Evolutionary conservation across 2,329 filamentous ascomycete genomes (phyloP).

Genomic region (Hypoxylon rubiginosum): DNA sequence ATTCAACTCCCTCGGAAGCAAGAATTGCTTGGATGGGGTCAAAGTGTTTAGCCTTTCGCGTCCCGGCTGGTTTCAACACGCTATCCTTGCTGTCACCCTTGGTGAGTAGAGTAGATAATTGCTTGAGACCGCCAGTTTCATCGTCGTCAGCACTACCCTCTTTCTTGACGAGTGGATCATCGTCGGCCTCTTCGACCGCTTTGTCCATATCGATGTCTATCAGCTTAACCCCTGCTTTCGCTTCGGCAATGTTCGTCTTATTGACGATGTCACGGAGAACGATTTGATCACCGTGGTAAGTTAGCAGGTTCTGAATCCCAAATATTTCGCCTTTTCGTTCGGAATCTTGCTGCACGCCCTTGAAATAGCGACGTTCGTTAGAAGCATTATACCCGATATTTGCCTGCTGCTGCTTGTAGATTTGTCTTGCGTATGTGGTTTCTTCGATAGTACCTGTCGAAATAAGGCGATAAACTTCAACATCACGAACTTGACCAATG

Average conservation of each 20-base stretch:
- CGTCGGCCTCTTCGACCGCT: constrained; percentile 65
- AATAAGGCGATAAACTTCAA: constrained; percentile 94
- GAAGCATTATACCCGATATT: constrained; percentile 97
- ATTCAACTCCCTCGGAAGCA: constrained; percentile 87
- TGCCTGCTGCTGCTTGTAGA: constrained; percentile 99
- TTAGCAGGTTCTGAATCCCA: constrained; percentile 87
- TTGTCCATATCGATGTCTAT: constrained; percentile 80
- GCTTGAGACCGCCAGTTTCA: constrained; percentile 77
- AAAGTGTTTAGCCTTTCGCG: constrained; percentile 61
- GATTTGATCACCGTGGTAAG: constrained; percentile 82
- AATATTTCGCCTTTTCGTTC: constrained; percentile 94
- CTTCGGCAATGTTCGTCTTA: constrained; percentile 97
- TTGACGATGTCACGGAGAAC: constrained; percentile 96
- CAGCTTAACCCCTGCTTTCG: constrained; percentile 84
- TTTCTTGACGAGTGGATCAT: constrained; percentile 61
- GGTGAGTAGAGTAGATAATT: constrained; percentile 74
- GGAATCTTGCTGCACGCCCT: constrained; percentile 87
- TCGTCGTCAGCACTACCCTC: constrained; percentile 64
- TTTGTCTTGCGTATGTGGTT: constrained; percentile 95
- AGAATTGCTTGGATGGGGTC: constrained; percentile 93
- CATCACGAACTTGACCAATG: constrained; percentile 91
- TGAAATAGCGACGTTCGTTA: constrained; percentile 93
- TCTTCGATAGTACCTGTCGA: constrained; percentile 95
- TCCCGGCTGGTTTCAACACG: constrained; percentile 52
- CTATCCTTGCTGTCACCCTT: constrained; percentile 62